Evolutionary conservation across 2,329 filamentous ascomycete species (phyloP).

Genomic region (Berkeleyomyces rouxiae): DNA sequence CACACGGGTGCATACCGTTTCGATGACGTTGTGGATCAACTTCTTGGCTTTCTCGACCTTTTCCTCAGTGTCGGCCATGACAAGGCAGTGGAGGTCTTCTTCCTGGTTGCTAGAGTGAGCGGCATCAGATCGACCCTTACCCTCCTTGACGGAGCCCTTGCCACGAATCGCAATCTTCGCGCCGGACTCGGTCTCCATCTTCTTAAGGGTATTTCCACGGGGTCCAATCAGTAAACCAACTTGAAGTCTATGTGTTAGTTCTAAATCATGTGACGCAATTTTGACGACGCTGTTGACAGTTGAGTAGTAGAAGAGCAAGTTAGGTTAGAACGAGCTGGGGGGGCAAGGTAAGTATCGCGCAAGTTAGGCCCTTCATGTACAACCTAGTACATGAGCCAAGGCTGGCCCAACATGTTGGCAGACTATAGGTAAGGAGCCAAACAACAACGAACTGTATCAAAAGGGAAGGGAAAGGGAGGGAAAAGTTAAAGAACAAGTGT

Average conservation of each 20-base stretch:
- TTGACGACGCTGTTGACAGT: background rate
- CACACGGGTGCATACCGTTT: conserved; percentile 57
- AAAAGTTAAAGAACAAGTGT: conserved; percentile 12
- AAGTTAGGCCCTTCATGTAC: conserved; percentile 5
- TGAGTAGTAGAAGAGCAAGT: conserved; percentile 17
- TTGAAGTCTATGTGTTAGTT: conserved; percentile 95
- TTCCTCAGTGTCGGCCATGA: conserved; percentile 99
- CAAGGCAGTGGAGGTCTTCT: conserved; percentile 95
- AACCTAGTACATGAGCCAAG: background rate
- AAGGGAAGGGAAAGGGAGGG: background rate
- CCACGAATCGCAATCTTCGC: conserved; percentile 99
- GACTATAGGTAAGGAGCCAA: conserved; percentile 6
- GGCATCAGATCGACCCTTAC: conserved; percentile 95
- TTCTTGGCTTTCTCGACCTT: conserved; percentile 99
- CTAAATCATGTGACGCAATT: conserved; percentile 20
- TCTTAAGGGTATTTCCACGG: conserved; percentile 98
- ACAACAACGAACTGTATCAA: conserved; percentile 20
- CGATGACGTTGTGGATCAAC: conserved; percentile 94
- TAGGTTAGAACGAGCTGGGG: conserved; percentile 24
- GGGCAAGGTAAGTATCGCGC: conserved; percentile 9
- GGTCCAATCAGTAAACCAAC: conserved; percentile 99
- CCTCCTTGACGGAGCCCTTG: conserved; percentile 99
- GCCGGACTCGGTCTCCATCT: conserved; percentile 94
- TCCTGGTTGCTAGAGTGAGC: conserved; percentile 99
- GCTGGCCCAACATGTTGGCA: background rate